These are phyloP conservation scores for Aspergillus cavernicola DNA, from an alignment of 495 filamentous ascomycete species.

Conservation along the genomic window DNA sequence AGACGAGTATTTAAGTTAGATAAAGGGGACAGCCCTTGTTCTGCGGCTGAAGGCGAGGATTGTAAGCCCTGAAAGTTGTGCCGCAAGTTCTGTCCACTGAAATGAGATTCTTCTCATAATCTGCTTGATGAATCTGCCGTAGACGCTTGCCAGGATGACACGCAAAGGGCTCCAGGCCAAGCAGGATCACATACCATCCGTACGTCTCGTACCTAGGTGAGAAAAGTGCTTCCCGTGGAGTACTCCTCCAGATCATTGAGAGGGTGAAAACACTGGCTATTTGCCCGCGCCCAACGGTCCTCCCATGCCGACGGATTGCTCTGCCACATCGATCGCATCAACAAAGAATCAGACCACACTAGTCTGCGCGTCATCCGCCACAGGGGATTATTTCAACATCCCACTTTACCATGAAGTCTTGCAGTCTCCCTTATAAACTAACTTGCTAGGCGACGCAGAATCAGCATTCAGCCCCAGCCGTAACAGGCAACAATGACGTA, in stretches of 20 bases:
- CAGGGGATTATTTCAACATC: constrained; percentile 18
- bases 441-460: constrained; percentile 11
- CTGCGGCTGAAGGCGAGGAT: not conserved
- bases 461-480: constrained; percentile 3
- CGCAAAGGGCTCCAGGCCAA: constrained; percentile 20
- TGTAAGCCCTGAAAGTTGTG: not conserved
- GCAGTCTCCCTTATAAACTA: constrained; percentile 18
- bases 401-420: constrained; percentile 14
- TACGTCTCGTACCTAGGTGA: constrained; percentile 29
- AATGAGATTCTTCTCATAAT: constrained; percentile 2
- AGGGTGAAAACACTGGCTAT: constrained; percentile 21
- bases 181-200: constrained; percentile 23
- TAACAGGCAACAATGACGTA: constrained; percentile 34
- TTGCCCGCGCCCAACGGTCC: constrained; percentile 14
- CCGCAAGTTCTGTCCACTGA: constrained; percentile 8
- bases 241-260: constrained; percentile 18
- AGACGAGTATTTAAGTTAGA: constrained; percentile 11
- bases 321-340: constrained; percentile 18
- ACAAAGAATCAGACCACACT: constrained; percentile 11
- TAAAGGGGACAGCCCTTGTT: not conserved
- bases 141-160: constrained; percentile 13
- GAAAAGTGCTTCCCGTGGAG: constrained; percentile 28
- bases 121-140: constrained; percentile 14
- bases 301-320: constrained; percentile 16
- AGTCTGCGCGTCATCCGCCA: constrained; percentile 7